phyloP scores from a whole-genome alignment of 257 asterid genomes.

The Solanum bulbocastanum region DNA sequence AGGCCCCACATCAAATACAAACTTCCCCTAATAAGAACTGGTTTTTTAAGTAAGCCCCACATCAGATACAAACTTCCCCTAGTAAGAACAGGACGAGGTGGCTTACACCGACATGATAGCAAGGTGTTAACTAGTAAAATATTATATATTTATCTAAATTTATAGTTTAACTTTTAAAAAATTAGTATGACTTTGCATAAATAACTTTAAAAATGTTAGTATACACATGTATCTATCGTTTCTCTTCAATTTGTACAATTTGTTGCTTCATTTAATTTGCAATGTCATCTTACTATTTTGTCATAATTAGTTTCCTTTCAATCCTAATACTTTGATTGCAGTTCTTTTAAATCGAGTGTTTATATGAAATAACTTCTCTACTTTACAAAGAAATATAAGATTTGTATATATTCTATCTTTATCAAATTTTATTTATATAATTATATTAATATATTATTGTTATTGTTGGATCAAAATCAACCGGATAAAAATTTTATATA shows the following conservation, averaged over 20 bases:
- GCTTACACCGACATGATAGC: neutral
- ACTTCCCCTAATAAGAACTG: neutral
- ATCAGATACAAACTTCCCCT: neutral
- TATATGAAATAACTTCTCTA: no score
- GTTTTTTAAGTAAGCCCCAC: neutral
- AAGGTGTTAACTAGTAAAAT: neutral
- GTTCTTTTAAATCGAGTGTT: accelerated
- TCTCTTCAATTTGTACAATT: neutral
- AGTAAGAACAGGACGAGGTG: neutral
- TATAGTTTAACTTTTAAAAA: neutral
- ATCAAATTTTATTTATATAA: no score
- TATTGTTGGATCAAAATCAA: neutral
- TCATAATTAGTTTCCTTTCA: neutral
- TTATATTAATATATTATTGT: no score
- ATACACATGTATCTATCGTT: neutral
- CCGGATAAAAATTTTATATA: neutral
- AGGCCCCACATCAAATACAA: neutral
- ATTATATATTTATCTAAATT: neutral
- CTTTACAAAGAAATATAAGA: no score
- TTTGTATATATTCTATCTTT: no score
- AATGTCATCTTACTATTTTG: neutral
- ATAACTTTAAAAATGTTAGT: neutral
- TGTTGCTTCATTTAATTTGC: neutral
- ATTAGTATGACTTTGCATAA: neutral
- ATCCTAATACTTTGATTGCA: neutral